Evolutionary conservation across 257 asterid species (phyloP).

Genomic region (Scutellaria baicalensis): DNA sequence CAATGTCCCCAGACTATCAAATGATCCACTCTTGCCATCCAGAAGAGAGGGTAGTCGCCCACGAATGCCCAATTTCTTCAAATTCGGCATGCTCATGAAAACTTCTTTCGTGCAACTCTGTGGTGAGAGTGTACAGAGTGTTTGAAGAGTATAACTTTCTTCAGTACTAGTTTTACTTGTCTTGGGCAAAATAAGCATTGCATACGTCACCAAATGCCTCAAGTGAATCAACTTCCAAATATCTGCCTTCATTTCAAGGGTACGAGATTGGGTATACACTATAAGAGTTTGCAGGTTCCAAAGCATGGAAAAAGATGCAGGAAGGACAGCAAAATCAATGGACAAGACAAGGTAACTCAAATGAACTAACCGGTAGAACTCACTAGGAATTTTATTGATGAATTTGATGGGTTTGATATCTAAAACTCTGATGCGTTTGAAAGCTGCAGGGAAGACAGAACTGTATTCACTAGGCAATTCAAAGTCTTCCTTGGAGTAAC

Average conservation of each 20-base stretch:
- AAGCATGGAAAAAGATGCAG: conserved; percentile 8
- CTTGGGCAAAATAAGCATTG: neutral
- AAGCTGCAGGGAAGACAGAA: conserved; percentile 21
- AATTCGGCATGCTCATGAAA: conserved; percentile 26
- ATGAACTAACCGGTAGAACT: conserved; percentile 15
- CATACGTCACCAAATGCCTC: conserved; percentile 26
- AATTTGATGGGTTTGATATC: conserved; percentile 24
- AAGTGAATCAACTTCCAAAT: conserved; percentile 17
- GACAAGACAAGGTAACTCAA: conserved; percentile 26
- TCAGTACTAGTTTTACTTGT: neutral
- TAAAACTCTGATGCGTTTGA: conserved; percentile 35
- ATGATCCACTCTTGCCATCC: conserved; percentile 24
- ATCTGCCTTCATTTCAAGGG: conserved; percentile 11
- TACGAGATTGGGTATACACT: neutral
- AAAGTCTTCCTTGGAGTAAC: neutral
- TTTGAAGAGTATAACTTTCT: conserved; percentile 15
- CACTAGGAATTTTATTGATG: conserved; percentile 7
- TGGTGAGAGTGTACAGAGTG: conserved; percentile 25
- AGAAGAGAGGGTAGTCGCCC: conserved; percentile 35
- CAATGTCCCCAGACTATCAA: conserved; percentile 31
- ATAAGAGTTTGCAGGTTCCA: conserved; percentile 26
- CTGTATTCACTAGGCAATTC: too few relatives aligned
- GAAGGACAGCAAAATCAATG: conserved; percentile 6
- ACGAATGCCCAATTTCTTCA: conserved; percentile 46
- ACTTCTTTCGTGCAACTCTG: conserved; percentile 37